phyloP scores from a whole-genome alignment of 768 basidiomycete genomes.

The Steccherinum ochraceum region DNA sequence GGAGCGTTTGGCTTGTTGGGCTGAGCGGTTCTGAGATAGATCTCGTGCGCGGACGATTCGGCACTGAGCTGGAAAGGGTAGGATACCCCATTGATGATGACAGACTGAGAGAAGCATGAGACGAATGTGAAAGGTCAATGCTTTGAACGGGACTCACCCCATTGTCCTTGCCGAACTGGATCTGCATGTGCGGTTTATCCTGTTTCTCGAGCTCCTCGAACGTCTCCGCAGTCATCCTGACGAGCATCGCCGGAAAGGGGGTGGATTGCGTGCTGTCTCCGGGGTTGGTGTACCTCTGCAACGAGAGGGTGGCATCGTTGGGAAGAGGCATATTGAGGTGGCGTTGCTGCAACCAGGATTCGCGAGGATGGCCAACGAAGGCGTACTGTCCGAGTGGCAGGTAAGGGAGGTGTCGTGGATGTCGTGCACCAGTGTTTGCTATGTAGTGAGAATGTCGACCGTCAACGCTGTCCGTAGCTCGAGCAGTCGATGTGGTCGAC shows the following conservation, averaged over 20 bases:
- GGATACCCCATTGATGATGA: conserved; percentile 59
- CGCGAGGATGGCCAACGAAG: not conserved
- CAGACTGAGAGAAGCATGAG: conserved; percentile 36
- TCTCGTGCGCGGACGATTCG: conserved; percentile 59
- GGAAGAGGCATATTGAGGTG: not conserved
- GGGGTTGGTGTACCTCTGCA: conserved; percentile 34
- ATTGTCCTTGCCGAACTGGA: conserved; percentile 63
- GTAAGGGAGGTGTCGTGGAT: not conserved
- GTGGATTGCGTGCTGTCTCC: conserved; percentile 51
- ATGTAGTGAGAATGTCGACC: too few species aligned
- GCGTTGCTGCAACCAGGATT: not conserved
- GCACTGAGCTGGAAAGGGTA: conserved; percentile 50
- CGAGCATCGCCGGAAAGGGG: conserved; percentile 69
- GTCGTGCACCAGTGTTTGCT: too few species aligned
- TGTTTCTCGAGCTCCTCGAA: conserved; percentile 54
- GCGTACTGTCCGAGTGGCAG: too few species aligned
- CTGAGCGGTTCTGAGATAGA: conserved; percentile 62
- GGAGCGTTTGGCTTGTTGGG: conserved; percentile 54
- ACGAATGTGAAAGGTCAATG: conserved; percentile 8
- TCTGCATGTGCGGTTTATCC: conserved; percentile 40
- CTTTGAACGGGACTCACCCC: not conserved
- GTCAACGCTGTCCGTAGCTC: not conserved
- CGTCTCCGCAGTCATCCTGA: conserved; percentile 68
- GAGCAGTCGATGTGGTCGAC: not conserved
- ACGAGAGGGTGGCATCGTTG: not conserved